Percentiles rank a stretch among this genome's conserved stretches.
phyloP scores from a whole-genome alignment of 176 grass and related monocot species.

The Dendrocalamus sinicus region DNA sequence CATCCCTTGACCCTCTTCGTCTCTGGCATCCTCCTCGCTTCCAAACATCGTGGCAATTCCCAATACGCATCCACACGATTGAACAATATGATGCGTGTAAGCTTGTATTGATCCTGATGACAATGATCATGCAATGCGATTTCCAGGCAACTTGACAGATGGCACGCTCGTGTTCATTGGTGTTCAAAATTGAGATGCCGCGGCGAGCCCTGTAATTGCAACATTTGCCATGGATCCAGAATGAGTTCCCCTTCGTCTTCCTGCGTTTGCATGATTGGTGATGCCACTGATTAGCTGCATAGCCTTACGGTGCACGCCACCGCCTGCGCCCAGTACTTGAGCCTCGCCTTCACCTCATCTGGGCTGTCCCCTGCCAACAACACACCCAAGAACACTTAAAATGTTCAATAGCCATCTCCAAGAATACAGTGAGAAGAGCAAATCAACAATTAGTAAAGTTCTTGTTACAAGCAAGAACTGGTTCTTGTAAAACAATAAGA shows the following conservation, averaged over 20 bases:
- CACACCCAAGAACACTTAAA: neutral
- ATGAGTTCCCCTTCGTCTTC: conserved; percentile 36
- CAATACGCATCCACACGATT: neutral
- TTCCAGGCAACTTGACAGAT: neutral
- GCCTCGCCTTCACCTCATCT: conserved; percentile 58
- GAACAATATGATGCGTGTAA: neutral
- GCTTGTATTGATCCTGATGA: neutral
- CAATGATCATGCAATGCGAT: neutral
- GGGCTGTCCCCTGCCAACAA: conserved; percentile 46
- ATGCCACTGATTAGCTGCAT: conserved; percentile 31
- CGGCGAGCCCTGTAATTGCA: neutral
- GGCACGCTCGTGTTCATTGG: neutral
- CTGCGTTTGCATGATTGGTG: neutral
- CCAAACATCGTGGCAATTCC: neutral
- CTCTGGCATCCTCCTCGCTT: neutral
- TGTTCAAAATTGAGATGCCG: neutral
- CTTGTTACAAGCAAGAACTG: neutral
- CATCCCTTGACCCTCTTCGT: neutral
- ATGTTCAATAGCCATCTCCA: neutral
- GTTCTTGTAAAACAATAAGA: neutral
- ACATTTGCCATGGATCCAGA: neutral
- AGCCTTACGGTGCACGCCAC: conserved; percentile 56
- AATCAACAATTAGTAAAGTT: neutral
- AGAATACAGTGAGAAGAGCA: neutral
- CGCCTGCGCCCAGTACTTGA: conserved; percentile 63